These are phyloP conservation scores for Bipolaris gigantea DNA, from an alignment of 2,329 filamentous ascomycete species.

Conservation along the genomic window DNA sequence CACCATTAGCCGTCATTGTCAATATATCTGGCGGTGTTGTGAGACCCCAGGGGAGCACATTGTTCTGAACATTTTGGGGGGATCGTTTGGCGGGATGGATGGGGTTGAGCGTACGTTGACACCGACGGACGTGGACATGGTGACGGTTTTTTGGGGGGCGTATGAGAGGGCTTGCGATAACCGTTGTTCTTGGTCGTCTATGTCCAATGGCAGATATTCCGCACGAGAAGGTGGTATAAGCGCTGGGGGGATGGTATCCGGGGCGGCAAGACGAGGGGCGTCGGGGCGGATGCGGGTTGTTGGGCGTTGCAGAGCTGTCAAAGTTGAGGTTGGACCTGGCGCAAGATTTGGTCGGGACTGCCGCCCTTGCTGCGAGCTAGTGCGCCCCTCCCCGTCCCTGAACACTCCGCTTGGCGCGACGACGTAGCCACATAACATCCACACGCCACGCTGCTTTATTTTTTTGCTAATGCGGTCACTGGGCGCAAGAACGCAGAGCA, in stretches of 20 bases:
- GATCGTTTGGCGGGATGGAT: not conserved
- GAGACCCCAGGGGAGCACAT: not conserved
- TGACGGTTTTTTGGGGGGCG: conserved; percentile 16
- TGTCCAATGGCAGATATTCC: conserved; percentile 37
- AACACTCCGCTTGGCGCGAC: conserved; percentile 31
- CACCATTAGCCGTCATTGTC: conserved; percentile 26
- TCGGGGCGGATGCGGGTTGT: conserved; percentile 27
- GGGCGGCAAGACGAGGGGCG: conserved; percentile 21
- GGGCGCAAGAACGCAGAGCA: not conserved
- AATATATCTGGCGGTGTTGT: not conserved
- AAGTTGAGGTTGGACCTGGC: conserved; percentile 34
- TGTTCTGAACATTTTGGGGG: not conserved
- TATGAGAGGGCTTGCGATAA: conserved; percentile 26
- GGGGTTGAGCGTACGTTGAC: conserved; percentile 53
- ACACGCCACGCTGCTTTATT: conserved; percentile 2
- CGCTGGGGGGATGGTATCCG: conserved; percentile 17
- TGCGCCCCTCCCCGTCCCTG: conserved; percentile 18
- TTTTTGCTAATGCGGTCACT: not conserved
- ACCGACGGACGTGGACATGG: conserved; percentile 53
- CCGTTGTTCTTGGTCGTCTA: conserved; percentile 17
- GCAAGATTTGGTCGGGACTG: conserved; percentile 30
- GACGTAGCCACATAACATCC: conserved; percentile 12
- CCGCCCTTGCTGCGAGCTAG: conserved; percentile 19
- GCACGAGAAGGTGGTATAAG: conserved; percentile 21
- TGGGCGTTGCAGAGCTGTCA: conserved; percentile 26